Evolutionary conservation across 495 filamentous ascomycete species (phyloP).

Genomic region (Polyplosphaeria fusca): DNA sequence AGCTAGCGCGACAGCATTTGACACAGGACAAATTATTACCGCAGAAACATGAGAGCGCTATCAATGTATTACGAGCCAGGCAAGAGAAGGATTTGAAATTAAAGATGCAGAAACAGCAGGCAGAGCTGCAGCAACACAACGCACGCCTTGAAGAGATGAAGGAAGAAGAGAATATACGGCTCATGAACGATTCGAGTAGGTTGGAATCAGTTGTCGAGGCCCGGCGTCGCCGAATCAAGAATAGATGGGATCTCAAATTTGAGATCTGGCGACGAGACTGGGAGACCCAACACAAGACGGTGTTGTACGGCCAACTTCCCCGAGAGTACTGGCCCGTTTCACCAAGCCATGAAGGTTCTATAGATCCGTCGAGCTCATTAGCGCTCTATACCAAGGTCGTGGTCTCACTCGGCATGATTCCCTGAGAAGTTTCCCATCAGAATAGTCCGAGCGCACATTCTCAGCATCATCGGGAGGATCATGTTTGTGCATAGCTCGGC

Average conservation of each 20-base stretch:
- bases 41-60: constrained; percentile 30
- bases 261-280: constrained; percentile 29
- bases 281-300: constrained; percentile 16
- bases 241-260: constrained; percentile 25
- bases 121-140: constrained; percentile 24
- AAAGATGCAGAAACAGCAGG: constrained; percentile 25
- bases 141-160: constrained; percentile 14
- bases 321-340: constrained; percentile 22
- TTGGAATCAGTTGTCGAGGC: constrained; percentile 19
- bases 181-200: constrained; percentile 10
- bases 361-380: constrained; percentile 8
- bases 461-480: no score
- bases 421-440: no score
- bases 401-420: background rate
- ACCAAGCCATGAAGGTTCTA: constrained; percentile 1
- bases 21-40: constrained; percentile 24
- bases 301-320: constrained; percentile 9
- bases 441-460: no score
- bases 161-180: constrained; percentile 10
- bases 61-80: constrained; percentile 32
- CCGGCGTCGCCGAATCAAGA: constrained; percentile 5
- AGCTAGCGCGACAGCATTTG: constrained; percentile 18
- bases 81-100: constrained; percentile 26
- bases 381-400: constrained; percentile 7
- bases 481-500: constrained; percentile 15